These are phyloP conservation scores for Wallacemonas rigidus DNA, from an alignment of 208 protist genomes.

Conservation along the genomic window DNA sequence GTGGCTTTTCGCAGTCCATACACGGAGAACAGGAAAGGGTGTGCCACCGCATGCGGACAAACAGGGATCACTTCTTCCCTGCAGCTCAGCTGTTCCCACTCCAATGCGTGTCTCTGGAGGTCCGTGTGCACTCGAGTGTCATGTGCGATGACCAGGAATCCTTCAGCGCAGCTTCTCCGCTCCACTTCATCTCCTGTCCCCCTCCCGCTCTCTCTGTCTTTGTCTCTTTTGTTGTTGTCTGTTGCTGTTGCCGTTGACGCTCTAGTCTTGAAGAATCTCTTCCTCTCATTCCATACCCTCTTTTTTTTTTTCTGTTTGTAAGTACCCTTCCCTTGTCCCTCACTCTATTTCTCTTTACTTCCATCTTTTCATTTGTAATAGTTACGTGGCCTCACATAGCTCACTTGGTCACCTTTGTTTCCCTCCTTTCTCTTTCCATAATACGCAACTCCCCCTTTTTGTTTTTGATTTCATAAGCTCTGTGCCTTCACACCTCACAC, in stretches of 20 bases:
- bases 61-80: no score
- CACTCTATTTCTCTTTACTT: conserved; percentile 15
- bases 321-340: conserved; percentile 6
- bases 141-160: no score
- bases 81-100: no score
- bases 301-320: conserved; percentile 23
- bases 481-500: background rate
- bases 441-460: background rate
- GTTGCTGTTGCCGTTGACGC: background rate
- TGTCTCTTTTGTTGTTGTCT: no score
- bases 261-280: background rate
- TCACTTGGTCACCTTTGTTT: conserved; percentile 15
- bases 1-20: no score
- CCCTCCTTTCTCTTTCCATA: conserved; percentile 14
- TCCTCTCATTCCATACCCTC: background rate
- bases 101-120: no score
- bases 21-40: no score
- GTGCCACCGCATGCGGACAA: no score
- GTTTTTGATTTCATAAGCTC: background rate
- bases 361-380: conserved; percentile 1
- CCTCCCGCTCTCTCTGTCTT: no score
- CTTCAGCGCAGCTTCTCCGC: no score
- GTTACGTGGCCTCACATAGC: conserved; percentile 11
- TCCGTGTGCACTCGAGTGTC: no score
- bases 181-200: no score